Conservation (phyloP, 139 green algal genomes). For the Pleodorina starrii region DNA sequence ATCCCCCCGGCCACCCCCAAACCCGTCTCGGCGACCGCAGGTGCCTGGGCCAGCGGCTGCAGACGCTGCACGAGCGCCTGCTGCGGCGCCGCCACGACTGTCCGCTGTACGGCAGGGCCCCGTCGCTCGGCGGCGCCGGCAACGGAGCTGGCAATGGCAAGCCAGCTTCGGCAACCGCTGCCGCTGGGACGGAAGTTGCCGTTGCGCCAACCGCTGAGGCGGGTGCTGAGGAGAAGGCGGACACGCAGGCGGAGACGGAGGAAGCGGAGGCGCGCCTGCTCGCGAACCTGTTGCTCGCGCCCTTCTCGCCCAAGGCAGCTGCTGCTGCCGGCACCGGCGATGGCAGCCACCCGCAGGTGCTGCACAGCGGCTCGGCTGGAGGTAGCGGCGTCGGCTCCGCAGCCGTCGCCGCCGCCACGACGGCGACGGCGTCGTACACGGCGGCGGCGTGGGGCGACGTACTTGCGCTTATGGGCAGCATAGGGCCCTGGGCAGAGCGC, state of each 20-base stretch:
- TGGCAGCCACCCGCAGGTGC: not conserved
- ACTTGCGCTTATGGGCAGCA: constrained; percentile 13
- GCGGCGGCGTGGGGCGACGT: not conserved
- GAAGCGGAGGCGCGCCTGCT: not conserved
- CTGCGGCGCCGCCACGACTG: constrained; percentile 1
- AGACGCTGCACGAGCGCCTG: constrained; percentile 29
- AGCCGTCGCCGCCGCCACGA: not conserved
- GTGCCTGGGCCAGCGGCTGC: constrained; percentile 17
- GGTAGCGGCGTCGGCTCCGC: not conserved
- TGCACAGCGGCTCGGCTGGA: not conserved
- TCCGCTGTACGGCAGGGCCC: constrained; percentile 2
- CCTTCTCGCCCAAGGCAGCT: constrained; percentile 8
- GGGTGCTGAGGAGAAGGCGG: not conserved
- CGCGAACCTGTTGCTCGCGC: not conserved
- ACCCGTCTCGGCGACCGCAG: too few species aligned
- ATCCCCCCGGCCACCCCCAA: too few species aligned
- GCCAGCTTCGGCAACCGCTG: too few species aligned
- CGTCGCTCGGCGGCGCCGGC: not conserved
- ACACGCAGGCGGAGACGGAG: not conserved
- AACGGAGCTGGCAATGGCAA: not conserved
- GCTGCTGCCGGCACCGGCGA: not conserved
- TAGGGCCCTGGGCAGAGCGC: not conserved
- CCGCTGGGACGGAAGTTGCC: too few species aligned
- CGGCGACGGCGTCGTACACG: not conserved
- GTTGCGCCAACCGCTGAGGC: too few species aligned